phyloP scores from a whole-genome alignment of 176 grass and related monocot genomes.

The Triticum timopheevii region DNA sequence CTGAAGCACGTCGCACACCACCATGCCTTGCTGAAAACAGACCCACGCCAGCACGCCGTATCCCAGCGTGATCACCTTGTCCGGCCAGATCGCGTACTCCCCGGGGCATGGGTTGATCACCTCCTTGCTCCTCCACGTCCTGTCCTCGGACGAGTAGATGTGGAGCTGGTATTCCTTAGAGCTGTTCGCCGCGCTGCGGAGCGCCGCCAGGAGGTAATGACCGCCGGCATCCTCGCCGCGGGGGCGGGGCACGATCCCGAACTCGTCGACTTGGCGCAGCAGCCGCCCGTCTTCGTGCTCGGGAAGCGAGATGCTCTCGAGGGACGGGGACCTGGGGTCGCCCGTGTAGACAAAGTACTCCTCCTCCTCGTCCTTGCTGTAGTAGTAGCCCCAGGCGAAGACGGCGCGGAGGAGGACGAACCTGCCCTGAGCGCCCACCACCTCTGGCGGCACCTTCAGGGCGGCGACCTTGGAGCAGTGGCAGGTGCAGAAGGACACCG shows the following conservation, averaged over 20 bases:
- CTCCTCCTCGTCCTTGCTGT: background rate
- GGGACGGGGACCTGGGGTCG: background rate
- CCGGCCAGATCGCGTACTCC: background rate
- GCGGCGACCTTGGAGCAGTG: background rate
- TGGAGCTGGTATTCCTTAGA: background rate
- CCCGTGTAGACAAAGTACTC: background rate
- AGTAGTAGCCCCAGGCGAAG: background rate
- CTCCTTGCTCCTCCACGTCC: background rate
- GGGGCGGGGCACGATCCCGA: background rate
- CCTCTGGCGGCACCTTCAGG: background rate
- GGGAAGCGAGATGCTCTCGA: background rate
- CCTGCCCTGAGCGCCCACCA: background rate
- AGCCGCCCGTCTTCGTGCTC: background rate
- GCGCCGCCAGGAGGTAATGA: background rate
- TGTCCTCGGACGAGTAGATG: conserved; percentile 8
- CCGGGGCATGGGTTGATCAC: background rate
- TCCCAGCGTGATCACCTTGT: background rate
- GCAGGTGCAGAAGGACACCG: background rate
- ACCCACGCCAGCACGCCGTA: background rate
- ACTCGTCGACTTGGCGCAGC: background rate
- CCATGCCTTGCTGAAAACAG: background rate
- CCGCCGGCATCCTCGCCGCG: background rate
- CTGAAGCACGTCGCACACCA: background rate
- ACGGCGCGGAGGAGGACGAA: background rate
- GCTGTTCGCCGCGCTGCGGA: background rate